phyloP scores from a whole-genome alignment of 768 basidiomycete genomes.

The Tulasnella sp. region DNA sequence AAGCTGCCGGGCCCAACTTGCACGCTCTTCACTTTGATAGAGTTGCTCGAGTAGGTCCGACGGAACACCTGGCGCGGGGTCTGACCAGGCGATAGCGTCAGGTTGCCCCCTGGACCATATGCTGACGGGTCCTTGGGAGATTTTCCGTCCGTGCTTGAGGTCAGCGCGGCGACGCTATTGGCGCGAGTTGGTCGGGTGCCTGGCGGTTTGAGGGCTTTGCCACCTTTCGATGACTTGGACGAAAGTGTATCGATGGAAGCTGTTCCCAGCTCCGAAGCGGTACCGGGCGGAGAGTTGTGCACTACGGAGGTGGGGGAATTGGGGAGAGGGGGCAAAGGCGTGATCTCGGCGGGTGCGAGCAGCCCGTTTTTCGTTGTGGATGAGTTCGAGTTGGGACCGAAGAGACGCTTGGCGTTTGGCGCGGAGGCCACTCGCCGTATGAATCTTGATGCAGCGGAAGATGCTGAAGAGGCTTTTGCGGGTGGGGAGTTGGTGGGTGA shows the following conservation, averaged over 20 bases:
- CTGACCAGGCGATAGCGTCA: constrained; percentile 46
- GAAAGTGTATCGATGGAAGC: constrained; percentile 80
- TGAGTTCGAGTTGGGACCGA: constrained; percentile 57
- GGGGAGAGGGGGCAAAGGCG: constrained; percentile 46
- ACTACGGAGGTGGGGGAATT: constrained; percentile 55
- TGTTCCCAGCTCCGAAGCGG: constrained; percentile 60
- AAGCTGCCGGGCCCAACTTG: constrained; percentile 95
- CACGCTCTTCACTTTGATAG: constrained; percentile 90
- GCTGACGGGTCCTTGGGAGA: constrained; percentile 36
- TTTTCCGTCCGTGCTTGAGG: constrained; percentile 32
- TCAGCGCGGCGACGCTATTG: constrained; percentile 34
- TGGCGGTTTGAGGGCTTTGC: constrained; percentile 43
- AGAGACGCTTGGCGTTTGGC: constrained; percentile 92
- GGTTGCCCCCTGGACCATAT: constrained; percentile 34
- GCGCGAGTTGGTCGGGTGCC: constrained; percentile 34
- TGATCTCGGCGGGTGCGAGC: constrained; percentile 66
- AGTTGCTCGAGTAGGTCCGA: constrained; percentile 95
- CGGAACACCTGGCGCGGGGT: constrained; percentile 67
- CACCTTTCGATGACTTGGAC: constrained; percentile 62
- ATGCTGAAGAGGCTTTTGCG: constrained; percentile 26
- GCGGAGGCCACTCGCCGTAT: constrained; percentile 95
- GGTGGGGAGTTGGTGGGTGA: constrained; percentile 26
- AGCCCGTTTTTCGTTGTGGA: constrained; percentile 74
- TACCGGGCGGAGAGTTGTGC: constrained; percentile 40
- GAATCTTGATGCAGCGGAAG: constrained; percentile 70